A percentile compares a stretch with the other conserved stretches of the same genome.
phyloP scores from a whole-genome alignment of 164 flowering plant species.

The Stephania japonica region DNA sequence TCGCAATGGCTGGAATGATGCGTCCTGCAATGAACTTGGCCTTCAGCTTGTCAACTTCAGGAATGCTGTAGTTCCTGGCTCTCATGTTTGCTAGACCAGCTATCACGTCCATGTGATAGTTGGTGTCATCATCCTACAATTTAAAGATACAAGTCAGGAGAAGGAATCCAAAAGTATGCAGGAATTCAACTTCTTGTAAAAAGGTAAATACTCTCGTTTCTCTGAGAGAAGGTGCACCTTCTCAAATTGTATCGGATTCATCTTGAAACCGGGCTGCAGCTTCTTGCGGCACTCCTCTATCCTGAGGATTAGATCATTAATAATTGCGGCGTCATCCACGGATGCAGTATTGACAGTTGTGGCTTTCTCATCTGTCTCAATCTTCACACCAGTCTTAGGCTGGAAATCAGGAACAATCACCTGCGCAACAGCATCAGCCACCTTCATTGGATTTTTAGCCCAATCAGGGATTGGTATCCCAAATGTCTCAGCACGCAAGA shows the following conservation, averaged over 20 bases:
- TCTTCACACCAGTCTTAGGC: conserved; percentile 64
- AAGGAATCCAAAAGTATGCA: background rate
- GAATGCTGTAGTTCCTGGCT: conserved; percentile 83
- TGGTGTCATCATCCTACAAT: conserved; percentile 83
- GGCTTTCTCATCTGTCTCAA: conserved; percentile 75
- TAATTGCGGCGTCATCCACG: conserved; percentile 66
- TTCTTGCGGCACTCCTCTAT: conserved; percentile 40
- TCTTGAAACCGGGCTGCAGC: conserved; percentile 51
- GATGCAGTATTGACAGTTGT: conserved; percentile 53
- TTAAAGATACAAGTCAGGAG: background rate
- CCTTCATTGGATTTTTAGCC: conserved; percentile 40
- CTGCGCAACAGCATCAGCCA: conserved; percentile 51
- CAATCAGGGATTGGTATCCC: conserved; percentile 74
- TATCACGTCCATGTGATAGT: conserved; percentile 77
- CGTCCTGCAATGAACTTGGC: conserved; percentile 92
- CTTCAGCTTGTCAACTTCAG: conserved; percentile 83
- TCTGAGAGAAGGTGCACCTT: conserved; percentile 37
- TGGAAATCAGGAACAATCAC: conserved; percentile 69
- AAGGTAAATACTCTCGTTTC: too few relatives aligned
- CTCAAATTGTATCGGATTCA: conserved; percentile 84
- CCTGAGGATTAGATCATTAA: conserved; percentile 43
- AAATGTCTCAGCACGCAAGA: conserved; percentile 69
- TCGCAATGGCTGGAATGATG: conserved; percentile 88
- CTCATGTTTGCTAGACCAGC: conserved; percentile 91
- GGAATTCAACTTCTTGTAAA: background rate